Evolutionary conservation across 371 early-diverging fungal species (phyloP).

Genomic region (Batrachochytrium dendrobatidis): DNA sequence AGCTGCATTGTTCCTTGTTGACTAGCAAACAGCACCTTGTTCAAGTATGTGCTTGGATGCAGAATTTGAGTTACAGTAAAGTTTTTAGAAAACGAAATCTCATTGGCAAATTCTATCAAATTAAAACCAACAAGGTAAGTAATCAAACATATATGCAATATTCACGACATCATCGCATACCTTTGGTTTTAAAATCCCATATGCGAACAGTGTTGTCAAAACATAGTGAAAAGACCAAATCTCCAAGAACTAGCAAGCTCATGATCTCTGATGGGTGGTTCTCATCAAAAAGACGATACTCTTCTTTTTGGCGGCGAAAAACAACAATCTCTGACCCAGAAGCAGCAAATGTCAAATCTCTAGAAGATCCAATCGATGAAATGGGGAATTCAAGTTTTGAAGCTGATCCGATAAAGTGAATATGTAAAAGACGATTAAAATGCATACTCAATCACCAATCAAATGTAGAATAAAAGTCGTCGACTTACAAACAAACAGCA

Average conservation of each 20-base stretch:
- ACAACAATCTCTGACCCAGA: slow-evolving; percentile 54
- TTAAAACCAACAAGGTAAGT: background rate
- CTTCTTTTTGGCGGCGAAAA: slow-evolving; percentile 70
- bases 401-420: slow-evolving; percentile 43
- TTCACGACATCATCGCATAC: slow-evolving; percentile 26
- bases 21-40: slow-evolving; percentile 85
- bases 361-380: slow-evolving; percentile 61
- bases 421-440: slow-evolving; percentile 25
- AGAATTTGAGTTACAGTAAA: slow-evolving; percentile 70
- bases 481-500: slow-evolving; percentile 45
- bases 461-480: background rate
- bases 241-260: slow-evolving; percentile 61
- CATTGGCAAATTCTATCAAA: slow-evolving; percentile 57
- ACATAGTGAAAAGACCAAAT: slow-evolving; percentile 66
- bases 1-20: slow-evolving; percentile 82
- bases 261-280: slow-evolving; percentile 4
- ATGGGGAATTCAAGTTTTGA: slow-evolving; percentile 62
- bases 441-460: background rate
- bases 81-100: slow-evolving; percentile 64
- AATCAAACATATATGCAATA: background rate
- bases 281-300: slow-evolving; percentile 11
- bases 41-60: slow-evolving; percentile 93
- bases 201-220: slow-evolving; percentile 72
- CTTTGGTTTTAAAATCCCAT: slow-evolving; percentile 63
- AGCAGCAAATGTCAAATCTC: slow-evolving; percentile 70